Conservation (phyloP, 805 yeast genomes). For the Candida sithepensis region DNA sequence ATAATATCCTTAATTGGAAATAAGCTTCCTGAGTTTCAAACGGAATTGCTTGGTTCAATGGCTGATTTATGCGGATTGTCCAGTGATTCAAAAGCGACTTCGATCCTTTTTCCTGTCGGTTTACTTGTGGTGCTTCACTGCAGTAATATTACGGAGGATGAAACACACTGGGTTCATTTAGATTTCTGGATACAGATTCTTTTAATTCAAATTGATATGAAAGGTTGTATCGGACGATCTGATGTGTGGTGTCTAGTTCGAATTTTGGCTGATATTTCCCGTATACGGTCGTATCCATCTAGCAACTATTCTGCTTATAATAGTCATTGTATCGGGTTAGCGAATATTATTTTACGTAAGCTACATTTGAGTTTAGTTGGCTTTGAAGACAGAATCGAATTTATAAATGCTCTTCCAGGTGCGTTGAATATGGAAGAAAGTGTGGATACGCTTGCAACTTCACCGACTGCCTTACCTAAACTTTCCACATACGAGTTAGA, state of each 20-base stretch:
- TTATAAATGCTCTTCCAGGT: slow-evolving; percentile 10
- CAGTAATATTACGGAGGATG: slow-evolving; percentile 4
- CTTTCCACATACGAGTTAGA: slow-evolving; percentile 6
- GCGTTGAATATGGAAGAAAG: neutral
- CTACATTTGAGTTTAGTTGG: slow-evolving; percentile 16
- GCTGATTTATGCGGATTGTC: slow-evolving; percentile 10
- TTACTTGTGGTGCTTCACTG: slow-evolving; percentile 18
- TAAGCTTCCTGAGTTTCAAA: slow-evolving; percentile 9
- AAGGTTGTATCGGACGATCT: slow-evolving; percentile 8
- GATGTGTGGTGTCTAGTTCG: slow-evolving; percentile 19
- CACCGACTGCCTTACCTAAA: neutral
- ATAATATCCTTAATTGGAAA: slow-evolving; percentile 14
- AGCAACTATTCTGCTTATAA: neutral
- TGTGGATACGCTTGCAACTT: neutral
- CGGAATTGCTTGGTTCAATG: slow-evolving; percentile 15
- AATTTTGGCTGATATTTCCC: slow-evolving; percentile 12
- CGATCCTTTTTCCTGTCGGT: slow-evolving; percentile 18
- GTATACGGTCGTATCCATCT: slow-evolving; percentile 1
- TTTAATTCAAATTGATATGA: slow-evolving; percentile 3
- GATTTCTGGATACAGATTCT: slow-evolving; percentile 23
- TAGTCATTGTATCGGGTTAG: neutral
- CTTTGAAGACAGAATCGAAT: slow-evolving; percentile 15
- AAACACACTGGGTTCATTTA: slow-evolving; percentile 25
- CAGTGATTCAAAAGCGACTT: slow-evolving; percentile 7
- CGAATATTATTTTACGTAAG: slow-evolving; percentile 4